Evolutionary conservation across 225 moss, liverwort and hornwort genomes (phyloP), one percentile per base, ranked within the genome.

Genomic region (Takakia lepidozioides): DNA sequence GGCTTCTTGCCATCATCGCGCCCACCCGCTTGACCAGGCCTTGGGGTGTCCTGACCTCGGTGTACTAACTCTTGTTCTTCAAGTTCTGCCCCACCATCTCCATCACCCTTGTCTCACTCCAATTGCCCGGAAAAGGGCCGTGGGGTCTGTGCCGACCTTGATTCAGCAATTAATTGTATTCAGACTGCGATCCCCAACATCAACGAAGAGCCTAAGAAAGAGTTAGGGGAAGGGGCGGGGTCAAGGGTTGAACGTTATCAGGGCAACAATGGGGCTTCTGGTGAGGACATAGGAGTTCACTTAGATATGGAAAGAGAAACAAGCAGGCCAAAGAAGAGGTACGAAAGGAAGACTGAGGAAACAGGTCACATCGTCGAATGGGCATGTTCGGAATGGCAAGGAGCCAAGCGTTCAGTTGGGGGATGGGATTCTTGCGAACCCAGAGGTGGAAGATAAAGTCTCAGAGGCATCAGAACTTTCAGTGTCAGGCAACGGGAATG

Each of bases 21-120:
- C 70, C 18, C 70, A 64, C 46, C 58, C 61, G 20, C 13, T 63
- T 2, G 71, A 69, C 23, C 70, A 85, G 27, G 79, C 89, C 14
- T 51, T 98, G 21, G 74, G 75, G 61, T 58, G 70, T 54, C 50
- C 91, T 54, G 95, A 98, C 46, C 72, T 98, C 56, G 95, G 95
- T 18, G 72, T 87, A 48, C 75, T 91, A 38, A 83, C 85, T n/a
- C n/a, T n/a, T n/a, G n/a, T n/a, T n/a, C n/a, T n/a, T n/a, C n/a
- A n/a, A n/a, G n/a, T n/a, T n/a, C n/a, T n/a, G n/a, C n/a, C n/a
- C n/a, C n/a, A n/a, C n/a, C n/a, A n/a, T n/a, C n/a, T n/a, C n/a
- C n/a, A n/a, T n/a, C n/a, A n/a, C n/a, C n/a, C n/a, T n/a, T n/a
- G n/a, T n/a, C n/a, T n/a, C n/a, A n/a, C n/a, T n/a, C n/a, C n/a